Evolutionary conservation across 768 basidiomycete genomes (phyloP), one percentile per base, ranked within the genome.

Genomic region (Austroboletus festivus): DNA sequence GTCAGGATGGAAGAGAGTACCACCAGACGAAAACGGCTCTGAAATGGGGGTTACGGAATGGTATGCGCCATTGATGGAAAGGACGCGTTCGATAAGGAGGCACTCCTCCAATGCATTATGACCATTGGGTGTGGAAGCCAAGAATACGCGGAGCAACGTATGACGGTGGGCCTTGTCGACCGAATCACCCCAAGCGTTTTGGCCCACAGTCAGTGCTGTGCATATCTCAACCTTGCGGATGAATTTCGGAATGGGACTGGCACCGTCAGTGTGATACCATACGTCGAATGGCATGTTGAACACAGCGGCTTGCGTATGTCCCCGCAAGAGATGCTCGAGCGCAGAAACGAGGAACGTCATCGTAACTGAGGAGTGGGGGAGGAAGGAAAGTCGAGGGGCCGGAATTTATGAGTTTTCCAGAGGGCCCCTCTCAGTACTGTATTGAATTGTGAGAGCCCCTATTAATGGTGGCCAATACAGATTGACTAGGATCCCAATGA

Each of bases 71-170:
- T 10, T 31, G 1, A 44, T 38, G 4, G 58, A 57, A 13, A 60
- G 52, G 7, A 60, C 47, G 2, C 58, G 50, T 41, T 60, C 55
- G 6, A 60, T 23, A 3, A 60, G 41, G 2, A 60, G 11, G 0
- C 37, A 37, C 2, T 54, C 48, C 9, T 42, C n/a, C n/a, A n/a
- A 38, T 19, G 18, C 3, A 37, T 16, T 13, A 7, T 26, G 8
- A 1, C 4, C 5, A 10, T 8, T 13, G 13, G 31, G 15, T 2
- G n/a, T 9, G 15, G 54, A 31, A 1, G 2, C 38, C 21, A 56
- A 3, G 6, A 13, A 33, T 3, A 48, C 44, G 2, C 48, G 55
- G 10, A 60, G n/a, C 0, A 60, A 26, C 0, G 54, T 47, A 7
- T 60, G 49, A 9, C 22, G 30, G 7, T 59, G 48, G 0, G 24